Evolutionary conservation across 768 basidiomycete genomes (phyloP).

Genomic region (Tylopilus rubrobrunneus): DNA sequence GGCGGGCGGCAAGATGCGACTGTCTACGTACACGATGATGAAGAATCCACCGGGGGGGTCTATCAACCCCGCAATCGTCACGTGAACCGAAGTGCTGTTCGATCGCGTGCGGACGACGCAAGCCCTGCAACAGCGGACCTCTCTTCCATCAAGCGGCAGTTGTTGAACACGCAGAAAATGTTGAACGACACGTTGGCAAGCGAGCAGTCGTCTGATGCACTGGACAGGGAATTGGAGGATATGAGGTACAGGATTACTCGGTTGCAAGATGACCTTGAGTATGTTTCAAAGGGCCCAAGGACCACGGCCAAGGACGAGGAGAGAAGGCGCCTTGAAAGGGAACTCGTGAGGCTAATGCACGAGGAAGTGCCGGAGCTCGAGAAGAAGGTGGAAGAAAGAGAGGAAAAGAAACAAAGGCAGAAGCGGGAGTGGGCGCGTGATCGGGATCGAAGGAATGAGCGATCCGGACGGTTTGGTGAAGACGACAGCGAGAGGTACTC

Average conservation of each 20-base stretch:
- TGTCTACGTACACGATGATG: conserved; percentile 81
- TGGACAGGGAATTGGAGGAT: conserved; percentile 89
- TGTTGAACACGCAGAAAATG: conserved; percentile 75
- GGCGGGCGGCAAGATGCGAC: conserved; percentile 80
- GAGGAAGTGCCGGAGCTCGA: conserved; percentile 91
- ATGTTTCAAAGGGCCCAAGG: conserved; percentile 72
- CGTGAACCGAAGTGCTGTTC: conserved; percentile 78
- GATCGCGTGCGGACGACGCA: conserved; percentile 67
- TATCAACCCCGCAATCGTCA: conserved; percentile 84
- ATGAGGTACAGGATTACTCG: conserved; percentile 80
- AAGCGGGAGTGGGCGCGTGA: conserved; percentile 75
- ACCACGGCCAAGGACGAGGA: conserved; percentile 79
- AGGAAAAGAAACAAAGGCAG: conserved; percentile 73
- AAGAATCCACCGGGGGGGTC: conserved; percentile 53
- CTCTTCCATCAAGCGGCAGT: conserved; percentile 79
- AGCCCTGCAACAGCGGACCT: conserved; percentile 61
- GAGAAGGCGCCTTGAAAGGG: conserved; percentile 79
- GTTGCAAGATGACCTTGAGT: conserved; percentile 89
- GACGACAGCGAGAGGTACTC: conserved; percentile 31
- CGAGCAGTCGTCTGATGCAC: conserved; percentile 78
- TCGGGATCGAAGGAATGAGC: conserved; percentile 79
- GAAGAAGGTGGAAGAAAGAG: conserved; percentile 72
- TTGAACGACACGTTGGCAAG: conserved; percentile 72
- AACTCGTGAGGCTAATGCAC: conserved; percentile 81
- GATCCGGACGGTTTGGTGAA: conserved; percentile 67